These are phyloP conservation scores for Musa balbisiana DNA, from an alignment of 202 grass and related monocot species.

Conservation along the genomic window DNA sequence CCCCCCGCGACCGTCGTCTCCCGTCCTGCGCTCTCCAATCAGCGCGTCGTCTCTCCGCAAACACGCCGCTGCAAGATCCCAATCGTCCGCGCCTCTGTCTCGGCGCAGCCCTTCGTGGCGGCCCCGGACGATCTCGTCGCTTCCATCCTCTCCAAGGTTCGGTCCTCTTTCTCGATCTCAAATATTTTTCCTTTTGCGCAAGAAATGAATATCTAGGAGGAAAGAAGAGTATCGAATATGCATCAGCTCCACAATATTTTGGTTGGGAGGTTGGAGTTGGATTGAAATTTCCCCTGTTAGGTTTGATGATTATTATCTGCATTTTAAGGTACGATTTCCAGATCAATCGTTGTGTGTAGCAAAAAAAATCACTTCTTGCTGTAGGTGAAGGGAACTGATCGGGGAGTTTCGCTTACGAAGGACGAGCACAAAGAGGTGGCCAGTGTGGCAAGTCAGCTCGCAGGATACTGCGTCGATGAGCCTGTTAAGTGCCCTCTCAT, in stretches of 20 bases:
- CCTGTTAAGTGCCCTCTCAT: conserved; percentile 75
- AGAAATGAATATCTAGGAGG: not conserved
- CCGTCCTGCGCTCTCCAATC: not conserved
- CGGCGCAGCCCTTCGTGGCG: conserved; percentile 30
- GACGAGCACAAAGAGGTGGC: conserved; percentile 64
- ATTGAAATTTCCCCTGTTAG: too few relatives aligned
- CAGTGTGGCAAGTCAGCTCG: conserved; percentile 43
- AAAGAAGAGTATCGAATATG: not conserved
- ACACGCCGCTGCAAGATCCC: conserved; percentile 22
- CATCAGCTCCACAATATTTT: not conserved
- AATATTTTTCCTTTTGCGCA: not conserved
- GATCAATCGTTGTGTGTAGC: too few relatives aligned
- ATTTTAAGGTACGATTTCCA: too few relatives aligned
- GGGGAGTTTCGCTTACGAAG: conserved; percentile 47
- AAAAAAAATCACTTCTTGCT: not conserved
- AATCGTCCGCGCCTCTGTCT: conserved; percentile 48
- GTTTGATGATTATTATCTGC: too few relatives aligned
- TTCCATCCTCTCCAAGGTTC: conserved; percentile 78
- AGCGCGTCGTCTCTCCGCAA: conserved; percentile 8
- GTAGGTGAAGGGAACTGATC: conserved; percentile 82
- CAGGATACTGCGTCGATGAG: conserved; percentile 61
- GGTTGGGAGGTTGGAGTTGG: too few relatives aligned
- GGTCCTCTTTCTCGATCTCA: not conserved
- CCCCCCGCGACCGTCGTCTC: not conserved
- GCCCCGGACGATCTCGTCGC: conserved; percentile 56